Conservation (phyloP, 345 rosid genomes). For the Gossypium bickii region DNA sequence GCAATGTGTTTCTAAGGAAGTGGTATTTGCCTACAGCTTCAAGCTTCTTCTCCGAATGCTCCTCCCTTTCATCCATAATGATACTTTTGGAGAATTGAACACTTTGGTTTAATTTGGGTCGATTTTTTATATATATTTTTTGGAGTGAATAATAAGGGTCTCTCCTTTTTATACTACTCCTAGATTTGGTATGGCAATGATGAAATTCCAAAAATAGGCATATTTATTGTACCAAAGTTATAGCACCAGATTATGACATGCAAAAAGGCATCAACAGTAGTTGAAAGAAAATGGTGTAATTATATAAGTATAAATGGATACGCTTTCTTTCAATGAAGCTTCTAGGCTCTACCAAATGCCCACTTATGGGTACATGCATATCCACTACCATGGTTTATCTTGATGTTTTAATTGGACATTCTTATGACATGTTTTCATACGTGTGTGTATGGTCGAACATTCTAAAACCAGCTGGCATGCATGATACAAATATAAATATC, state of each 20-base stretch:
- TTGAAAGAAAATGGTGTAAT: neutral
- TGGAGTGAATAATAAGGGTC: neutral
- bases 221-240: too few relatives aligned
- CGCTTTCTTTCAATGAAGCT: neutral
- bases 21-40: constrained; percentile 1
- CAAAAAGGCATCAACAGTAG: too few relatives aligned
- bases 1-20: constrained; percentile 23
- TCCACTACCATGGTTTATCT: neutral
- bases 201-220: neutral
- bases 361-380: neutral
- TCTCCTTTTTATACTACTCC: constrained; percentile 9
- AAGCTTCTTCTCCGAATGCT: neutral
- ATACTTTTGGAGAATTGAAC: neutral
- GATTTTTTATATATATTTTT: neutral
- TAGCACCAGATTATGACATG: too few relatives aligned
- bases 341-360: constrained; percentile 2
- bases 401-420: neutral
- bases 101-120: neutral
- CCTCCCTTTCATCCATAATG: constrained; percentile 7
- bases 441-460: neutral
- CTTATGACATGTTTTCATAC: neutral
- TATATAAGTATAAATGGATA: neutral
- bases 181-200: neutral
- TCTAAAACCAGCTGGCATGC: neutral
- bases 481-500: neutral